Evolutionary conservation across 192 early-diverging fungal genomes (phyloP).

Genomic region (Dispira parvispora): DNA sequence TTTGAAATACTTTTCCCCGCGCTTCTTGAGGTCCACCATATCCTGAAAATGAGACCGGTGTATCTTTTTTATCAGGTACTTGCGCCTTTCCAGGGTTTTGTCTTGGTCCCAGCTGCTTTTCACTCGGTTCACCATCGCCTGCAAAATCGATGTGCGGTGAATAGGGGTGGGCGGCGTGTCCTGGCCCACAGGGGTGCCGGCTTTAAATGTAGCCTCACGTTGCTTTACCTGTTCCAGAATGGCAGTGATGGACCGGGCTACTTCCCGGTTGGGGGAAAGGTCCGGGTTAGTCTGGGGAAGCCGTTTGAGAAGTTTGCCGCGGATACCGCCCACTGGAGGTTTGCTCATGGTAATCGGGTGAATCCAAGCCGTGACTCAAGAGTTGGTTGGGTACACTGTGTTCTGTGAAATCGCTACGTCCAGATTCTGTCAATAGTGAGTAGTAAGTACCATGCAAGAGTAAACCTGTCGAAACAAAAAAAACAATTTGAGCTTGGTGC

Average conservation of each 20-base stretch:
- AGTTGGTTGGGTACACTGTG: no score
- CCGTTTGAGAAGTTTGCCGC: not conserved
- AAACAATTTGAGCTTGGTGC: no score
- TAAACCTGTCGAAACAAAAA: no score
- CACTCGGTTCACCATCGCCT: conserved; percentile 17
- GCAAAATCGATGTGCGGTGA: conserved; percentile 12
- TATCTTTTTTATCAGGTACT: conserved; percentile 25
- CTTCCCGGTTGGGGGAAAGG: conserved; percentile 6
- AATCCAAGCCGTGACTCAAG: not conserved
- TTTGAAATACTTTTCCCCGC: conserved; percentile 28
- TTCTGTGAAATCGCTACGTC: no score
- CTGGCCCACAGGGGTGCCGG: conserved; percentile 27
- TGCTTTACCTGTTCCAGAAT: not conserved
- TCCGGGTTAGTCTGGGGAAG: not conserved
- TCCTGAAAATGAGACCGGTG: conserved; percentile 28
- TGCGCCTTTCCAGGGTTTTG: conserved; percentile 27
- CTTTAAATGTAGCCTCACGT: conserved; percentile 17
- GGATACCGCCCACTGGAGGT: not conserved
- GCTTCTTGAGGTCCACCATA: conserved; percentile 28
- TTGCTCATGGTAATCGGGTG: not conserved
- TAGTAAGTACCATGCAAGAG: no score
- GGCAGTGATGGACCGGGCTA: not conserved
- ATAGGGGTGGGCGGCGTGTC: conserved; percentile 16
- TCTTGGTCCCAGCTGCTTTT: conserved; percentile 25
- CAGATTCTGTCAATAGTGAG: no score